phyloP scores from a whole-genome alignment of 2,329 filamentous ascomycete species.

The Fusarium xylarioides region DNA sequence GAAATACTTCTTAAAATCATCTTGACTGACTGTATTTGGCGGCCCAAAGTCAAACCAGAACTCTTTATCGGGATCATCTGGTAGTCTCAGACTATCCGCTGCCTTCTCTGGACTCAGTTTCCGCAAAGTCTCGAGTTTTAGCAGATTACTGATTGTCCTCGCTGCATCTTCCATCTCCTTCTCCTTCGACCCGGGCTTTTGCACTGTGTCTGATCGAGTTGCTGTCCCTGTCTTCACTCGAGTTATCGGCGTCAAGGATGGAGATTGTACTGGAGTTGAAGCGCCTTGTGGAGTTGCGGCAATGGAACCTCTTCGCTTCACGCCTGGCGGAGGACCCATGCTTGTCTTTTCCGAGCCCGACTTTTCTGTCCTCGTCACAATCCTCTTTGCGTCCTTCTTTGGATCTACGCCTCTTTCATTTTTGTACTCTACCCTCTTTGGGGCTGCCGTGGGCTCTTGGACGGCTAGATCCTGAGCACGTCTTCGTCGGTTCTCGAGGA shows the following conservation, averaged over 20 bases:
- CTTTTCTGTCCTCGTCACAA: neutral
- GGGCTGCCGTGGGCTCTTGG: neutral
- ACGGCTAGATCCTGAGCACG: neutral
- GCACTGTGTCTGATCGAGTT: accelerated
- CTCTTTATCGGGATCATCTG: neutral
- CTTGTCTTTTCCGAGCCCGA: neutral
- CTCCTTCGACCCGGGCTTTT: neutral
- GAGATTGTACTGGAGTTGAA: neutral
- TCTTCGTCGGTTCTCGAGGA: neutral
- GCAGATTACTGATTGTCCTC: neutral
- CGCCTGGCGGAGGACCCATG: neutral
- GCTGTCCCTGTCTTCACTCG: neutral
- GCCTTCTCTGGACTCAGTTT: neutral
- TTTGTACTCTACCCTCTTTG: neutral
- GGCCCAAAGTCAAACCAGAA: neutral
- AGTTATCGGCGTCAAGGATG: neutral
- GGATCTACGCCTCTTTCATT: neutral
- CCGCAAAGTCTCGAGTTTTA: neutral
- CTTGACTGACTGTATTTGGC: neutral
- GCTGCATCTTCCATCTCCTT: neutral
- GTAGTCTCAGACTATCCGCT: neutral
- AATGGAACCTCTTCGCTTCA: neutral
- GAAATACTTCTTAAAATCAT: neutral
- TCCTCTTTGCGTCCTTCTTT: neutral
- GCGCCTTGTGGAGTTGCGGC: neutral